A percentile compares a stretch with the other conserved stretches of the same genome.
phyloP scores from a whole-genome alignment of 169 alveolate species.

The Cryptosporidium felis region DNA sequence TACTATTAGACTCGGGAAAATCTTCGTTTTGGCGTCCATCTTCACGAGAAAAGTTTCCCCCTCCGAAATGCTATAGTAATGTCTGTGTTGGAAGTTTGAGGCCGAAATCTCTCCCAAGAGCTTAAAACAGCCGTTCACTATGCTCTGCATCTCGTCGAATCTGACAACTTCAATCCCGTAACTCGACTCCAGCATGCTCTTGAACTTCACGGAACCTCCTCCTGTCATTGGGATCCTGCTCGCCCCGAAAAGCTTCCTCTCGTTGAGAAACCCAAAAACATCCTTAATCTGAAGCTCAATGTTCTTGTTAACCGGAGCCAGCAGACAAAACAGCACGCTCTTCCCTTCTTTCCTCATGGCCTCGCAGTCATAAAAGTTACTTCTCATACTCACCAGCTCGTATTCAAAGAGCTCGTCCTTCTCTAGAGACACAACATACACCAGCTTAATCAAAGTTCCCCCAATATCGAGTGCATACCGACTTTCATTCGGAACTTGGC shows the following conservation, averaged over 20 bases:
- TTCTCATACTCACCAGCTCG: constrained; percentile 7
- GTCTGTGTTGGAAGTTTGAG: not conserved
- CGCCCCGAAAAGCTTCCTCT: constrained; percentile 5
- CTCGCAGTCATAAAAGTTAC: not conserved
- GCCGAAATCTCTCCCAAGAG: constrained; percentile 3
- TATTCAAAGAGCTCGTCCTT: not conserved
- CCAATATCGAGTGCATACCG: constrained; percentile 60
- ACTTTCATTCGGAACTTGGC: not conserved
- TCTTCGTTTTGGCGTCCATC: not conserved
- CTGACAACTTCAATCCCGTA: constrained; percentile 1
- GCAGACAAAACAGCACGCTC: constrained; percentile 21
- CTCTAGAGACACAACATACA: not conserved
- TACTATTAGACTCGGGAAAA: constrained; percentile 25
- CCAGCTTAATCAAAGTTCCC: constrained; percentile 51
- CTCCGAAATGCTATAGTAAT: not conserved
- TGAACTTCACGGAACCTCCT: constrained; percentile 42
- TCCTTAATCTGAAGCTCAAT: constrained; percentile 13
- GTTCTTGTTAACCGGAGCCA: not conserved
- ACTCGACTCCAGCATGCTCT: not conserved
- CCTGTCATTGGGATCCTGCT: constrained; percentile 48
- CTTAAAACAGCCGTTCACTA: constrained; percentile 35
- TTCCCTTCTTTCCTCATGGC: not conserved
- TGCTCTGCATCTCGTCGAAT: constrained; percentile 37
- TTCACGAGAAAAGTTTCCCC: not conserved
- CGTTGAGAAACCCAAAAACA: constrained; percentile 8